These are phyloP conservation scores for Pistacia vera DNA, from an alignment of 345 rosid species.

Conservation along the genomic window DNA sequence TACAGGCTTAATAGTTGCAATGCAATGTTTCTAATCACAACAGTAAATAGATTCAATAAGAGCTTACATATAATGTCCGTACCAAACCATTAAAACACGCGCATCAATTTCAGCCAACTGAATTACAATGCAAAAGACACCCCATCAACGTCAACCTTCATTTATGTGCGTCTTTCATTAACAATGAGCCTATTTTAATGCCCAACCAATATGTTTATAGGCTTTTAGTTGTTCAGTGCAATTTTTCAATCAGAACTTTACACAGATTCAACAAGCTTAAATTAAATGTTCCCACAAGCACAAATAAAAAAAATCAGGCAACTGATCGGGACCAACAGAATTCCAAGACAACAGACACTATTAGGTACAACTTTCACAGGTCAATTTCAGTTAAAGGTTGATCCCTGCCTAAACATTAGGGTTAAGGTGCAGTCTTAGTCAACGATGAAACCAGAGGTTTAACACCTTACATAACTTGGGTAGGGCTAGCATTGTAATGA, in stretches of 20 bases:
- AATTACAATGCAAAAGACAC: background rate
- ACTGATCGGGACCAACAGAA: background rate
- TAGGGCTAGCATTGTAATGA: background rate
- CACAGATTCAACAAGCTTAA: background rate
- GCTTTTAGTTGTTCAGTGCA: too few relatives aligned
- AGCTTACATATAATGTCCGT: background rate
- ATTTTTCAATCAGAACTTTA: background rate
- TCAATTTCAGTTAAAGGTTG: too few relatives aligned
- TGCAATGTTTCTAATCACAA: background rate
- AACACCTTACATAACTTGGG: background rate
- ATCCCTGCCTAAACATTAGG: background rate
- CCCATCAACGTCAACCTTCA: background rate
- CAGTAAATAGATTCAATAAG: too few relatives aligned
- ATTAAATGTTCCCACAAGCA: background rate
- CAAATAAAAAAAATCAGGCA: background rate
- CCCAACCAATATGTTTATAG: too few relatives aligned
- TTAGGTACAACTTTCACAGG: background rate
- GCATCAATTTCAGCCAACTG: background rate
- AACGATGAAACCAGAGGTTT: background rate
- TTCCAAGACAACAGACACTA: background rate
- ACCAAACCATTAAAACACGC: background rate
- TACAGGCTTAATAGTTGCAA: too few relatives aligned
- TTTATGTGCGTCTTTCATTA: too few relatives aligned
- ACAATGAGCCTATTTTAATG: too few relatives aligned
- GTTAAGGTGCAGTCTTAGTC: background rate